phyloP scores from a whole-genome alignment of 441 rosid species.

The Croton setiger region DNA sequence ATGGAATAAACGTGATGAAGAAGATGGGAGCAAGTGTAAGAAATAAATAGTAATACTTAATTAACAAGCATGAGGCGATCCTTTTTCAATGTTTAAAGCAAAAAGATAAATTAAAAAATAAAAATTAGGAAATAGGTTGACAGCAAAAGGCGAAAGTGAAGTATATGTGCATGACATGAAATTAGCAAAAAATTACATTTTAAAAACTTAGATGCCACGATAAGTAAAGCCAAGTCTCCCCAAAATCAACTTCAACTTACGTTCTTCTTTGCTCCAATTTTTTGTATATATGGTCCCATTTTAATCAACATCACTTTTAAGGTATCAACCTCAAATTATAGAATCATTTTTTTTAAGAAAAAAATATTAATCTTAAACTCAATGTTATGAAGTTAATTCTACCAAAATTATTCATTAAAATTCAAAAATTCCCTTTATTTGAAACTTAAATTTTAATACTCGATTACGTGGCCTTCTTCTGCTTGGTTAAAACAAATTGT shows the following conservation, averaged over 20 bases:
- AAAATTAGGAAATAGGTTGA: neutral
- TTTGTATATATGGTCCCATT: too few relatives aligned
- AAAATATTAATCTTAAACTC: too few relatives aligned
- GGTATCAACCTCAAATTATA: too few relatives aligned
- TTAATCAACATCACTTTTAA: too few relatives aligned
- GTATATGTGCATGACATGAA: neutral
- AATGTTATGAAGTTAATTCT: too few relatives aligned
- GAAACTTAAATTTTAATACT: too few relatives aligned
- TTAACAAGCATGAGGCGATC: neutral
- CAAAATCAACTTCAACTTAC: neutral
- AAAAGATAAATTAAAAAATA: neutral
- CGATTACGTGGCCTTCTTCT: too few relatives aligned
- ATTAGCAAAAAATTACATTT: neutral
- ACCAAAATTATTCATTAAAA: too few relatives aligned
- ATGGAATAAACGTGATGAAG: neutral
- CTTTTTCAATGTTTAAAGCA: neutral
- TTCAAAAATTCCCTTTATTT: too few relatives aligned
- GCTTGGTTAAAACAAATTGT: too few relatives aligned
- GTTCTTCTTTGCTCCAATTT: too few relatives aligned
- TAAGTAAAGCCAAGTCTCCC: slow-evolving; percentile 8
- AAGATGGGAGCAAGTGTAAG: neutral
- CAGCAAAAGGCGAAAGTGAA: slow-evolving; percentile 2
- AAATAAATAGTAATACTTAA: neutral
- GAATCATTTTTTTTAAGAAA: too few relatives aligned
- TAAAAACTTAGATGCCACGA: slow-evolving; percentile 9